phyloP scores from a whole-genome alignment of 768 basidiomycete genomes.

The Xerocomellus intermedius region DNA sequence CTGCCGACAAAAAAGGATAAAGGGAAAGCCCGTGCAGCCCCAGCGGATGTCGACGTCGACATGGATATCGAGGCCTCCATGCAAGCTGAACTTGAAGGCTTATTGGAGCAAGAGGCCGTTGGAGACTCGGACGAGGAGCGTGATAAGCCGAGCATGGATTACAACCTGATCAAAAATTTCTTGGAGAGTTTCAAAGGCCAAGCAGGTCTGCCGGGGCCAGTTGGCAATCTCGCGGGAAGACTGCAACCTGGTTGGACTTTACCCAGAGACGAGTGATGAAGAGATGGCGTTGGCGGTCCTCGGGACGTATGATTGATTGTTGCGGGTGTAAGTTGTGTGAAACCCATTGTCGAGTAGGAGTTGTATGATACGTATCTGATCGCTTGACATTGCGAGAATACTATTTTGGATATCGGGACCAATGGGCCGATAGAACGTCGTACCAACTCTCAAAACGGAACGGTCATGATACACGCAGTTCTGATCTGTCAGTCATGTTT shows the following conservation, averaged over 20 bases:
- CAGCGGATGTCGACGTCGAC: conserved; percentile 45
- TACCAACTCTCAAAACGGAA: background rate
- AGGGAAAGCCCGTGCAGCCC: conserved; percentile 31
- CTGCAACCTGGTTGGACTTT: conserved; percentile 73
- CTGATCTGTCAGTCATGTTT: conserved; percentile 64
- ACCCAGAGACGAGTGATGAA: conserved; percentile 61
- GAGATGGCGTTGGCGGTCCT: background rate
- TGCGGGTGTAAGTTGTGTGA: background rate
- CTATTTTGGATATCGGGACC: background rate
- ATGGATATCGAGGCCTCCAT: conserved; percentile 81
- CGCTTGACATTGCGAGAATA: background rate
- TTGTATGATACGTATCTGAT: conserved; percentile 4
- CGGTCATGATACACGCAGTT: conserved; percentile 77
- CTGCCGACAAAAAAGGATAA: conserved; percentile 47
- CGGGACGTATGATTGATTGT: background rate
- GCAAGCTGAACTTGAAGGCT: conserved; percentile 79
- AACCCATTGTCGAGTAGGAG: background rate
- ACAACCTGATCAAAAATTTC: conserved; percentile 94
- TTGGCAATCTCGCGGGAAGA: conserved; percentile 84
- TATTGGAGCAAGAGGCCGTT: conserved; percentile 48
- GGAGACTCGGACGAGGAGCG: conserved; percentile 56
- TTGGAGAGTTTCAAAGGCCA: conserved; percentile 95
- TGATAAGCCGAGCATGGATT: conserved; percentile 60
- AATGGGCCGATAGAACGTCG: background rate
- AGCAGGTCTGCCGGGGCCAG: conserved; percentile 85